phyloP scores from a whole-genome alignment of 768 basidiomycete genomes.

The Fomitopsis pulvina region DNA sequence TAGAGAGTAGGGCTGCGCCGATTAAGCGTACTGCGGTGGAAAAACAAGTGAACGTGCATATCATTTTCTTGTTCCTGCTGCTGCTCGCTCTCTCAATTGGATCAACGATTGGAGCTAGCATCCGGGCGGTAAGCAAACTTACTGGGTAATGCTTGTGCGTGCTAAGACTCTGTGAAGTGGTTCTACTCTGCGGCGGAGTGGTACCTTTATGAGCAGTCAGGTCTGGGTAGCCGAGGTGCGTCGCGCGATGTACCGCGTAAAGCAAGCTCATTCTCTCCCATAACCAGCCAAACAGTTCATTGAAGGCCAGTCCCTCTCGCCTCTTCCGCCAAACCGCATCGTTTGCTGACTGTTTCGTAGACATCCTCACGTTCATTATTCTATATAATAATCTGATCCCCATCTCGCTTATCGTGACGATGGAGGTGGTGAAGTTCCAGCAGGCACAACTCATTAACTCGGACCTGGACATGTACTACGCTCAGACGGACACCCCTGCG shows the following conservation, averaged over 20 bases:
- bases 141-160: neutral
- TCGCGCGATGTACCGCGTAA: conserved; percentile 4
- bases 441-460: conserved; percentile 97
- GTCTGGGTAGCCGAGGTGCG: conserved; percentile 60
- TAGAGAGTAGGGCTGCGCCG: conserved; percentile 68
- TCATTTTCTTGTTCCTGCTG: conserved; percentile 88
- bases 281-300: conserved; percentile 65
- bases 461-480: conserved; percentile 98
- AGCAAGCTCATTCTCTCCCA: conserved; percentile 1
- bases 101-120: conserved; percentile 88
- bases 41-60: conserved; percentile 91
- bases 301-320: conserved; percentile 49
- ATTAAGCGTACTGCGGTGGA: conserved; percentile 97
- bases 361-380: conserved; percentile 97
- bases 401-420: conserved; percentile 97
- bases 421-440: conserved; percentile 99
- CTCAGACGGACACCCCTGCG: conserved; percentile 91
- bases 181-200: conserved; percentile 83
- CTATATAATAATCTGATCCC: conserved; percentile 99
- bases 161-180: conserved; percentile 45
- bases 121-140: conserved; percentile 53
- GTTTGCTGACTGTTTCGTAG: conserved; percentile 31
- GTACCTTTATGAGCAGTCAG: conserved; percentile 71
- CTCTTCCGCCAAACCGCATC: neutral
- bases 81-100: conserved; percentile 84